These are phyloP conservation scores for Solanum hybrid DNA, from an alignment of 305 asterid species.

Conservation along the genomic window DNA sequence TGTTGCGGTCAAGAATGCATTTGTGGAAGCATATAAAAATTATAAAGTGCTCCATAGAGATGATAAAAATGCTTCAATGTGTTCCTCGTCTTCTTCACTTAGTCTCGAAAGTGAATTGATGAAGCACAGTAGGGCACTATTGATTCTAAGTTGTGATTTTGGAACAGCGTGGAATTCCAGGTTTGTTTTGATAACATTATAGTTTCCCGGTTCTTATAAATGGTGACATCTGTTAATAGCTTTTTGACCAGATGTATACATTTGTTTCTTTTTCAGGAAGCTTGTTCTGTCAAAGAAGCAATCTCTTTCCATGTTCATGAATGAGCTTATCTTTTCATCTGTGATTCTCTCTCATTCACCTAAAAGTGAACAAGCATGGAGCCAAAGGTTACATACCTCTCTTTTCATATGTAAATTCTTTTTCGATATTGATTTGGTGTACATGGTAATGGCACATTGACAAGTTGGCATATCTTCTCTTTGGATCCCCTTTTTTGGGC, in stretches of 20 bases:
- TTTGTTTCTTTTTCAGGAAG: constrained; percentile 44
- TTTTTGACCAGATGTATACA: not conserved
- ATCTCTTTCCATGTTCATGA: constrained; percentile 31
- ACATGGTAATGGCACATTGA: not conserved
- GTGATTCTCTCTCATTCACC: constrained; percentile 73
- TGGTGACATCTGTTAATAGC: not conserved
- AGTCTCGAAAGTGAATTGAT: constrained; percentile 46
- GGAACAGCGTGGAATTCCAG: constrained; percentile 96
- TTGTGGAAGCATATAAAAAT: constrained; percentile 39
- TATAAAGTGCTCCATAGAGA: constrained; percentile 22
- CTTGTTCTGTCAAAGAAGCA: constrained; percentile 44
- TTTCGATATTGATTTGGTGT: not conserved
- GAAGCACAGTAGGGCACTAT: constrained; percentile 78
- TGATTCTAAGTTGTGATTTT: constrained; percentile 75
- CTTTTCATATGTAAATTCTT: not conserved
- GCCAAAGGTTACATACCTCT: constrained; percentile 54
- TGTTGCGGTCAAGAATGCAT: constrained; percentile 56
- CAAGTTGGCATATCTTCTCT: not conserved
- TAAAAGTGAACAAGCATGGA: constrained; percentile 94
- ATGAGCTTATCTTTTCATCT: constrained; percentile 62
- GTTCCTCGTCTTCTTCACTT: constrained; percentile 9
- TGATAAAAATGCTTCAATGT: constrained; percentile 17
- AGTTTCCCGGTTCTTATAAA: not conserved
- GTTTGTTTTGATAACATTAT: constrained; percentile 9
- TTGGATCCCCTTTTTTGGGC: not conserved